Evolutionary conservation across 1,139 yeast genomes (phyloP), one percentile per base, ranked within the genome.

Genomic region (Geotrichum europaeum): DNA sequence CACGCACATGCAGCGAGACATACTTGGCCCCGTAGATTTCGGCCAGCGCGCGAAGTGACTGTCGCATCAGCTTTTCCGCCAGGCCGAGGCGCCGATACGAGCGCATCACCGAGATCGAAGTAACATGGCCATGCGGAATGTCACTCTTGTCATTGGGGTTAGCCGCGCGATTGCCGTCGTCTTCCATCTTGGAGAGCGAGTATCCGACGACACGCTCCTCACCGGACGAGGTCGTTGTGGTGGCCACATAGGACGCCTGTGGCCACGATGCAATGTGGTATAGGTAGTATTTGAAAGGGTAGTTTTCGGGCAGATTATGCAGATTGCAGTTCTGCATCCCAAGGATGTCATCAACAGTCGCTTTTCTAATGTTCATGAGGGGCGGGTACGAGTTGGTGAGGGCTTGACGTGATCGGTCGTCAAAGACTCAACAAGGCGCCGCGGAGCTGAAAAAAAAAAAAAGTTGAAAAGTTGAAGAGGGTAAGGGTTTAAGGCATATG

Each of bases 251-350:
- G 57, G 97, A 89, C 7, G 96, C 96, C 73, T 94, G 97, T 1
- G 99, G 99, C 99, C 99, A 94, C 51, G 97, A 87, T 61, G 92
- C 78, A 22, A 91, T 82, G 74, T 94, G 99, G 74, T 94, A 94
- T 81, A 95, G 82, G 74, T 92, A 94, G 75, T 92, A 94, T 75
- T 92, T 92, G 75, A 92, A 78, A 67, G 88, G 87, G 72, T 94
- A 94, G 75, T 94, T 94, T 73, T 94, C 99, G 4, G 99, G 99
- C 66, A 94, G 79, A 70, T 94, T 94, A 67, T 88, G 89, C 73
- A 94, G 79, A 72, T 94, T 94, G 65, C 97, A 96, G 79, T 91
- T 91, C 73, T 94, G 99, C 92, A 94, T 92, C 36, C 96, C 96
- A 75, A 89, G 95, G 62, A 91, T 81, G 74, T 94, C 99, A 55